phyloP scores from a whole-genome alignment of 257 asterid genomes.

The Datura wrightii region DNA sequence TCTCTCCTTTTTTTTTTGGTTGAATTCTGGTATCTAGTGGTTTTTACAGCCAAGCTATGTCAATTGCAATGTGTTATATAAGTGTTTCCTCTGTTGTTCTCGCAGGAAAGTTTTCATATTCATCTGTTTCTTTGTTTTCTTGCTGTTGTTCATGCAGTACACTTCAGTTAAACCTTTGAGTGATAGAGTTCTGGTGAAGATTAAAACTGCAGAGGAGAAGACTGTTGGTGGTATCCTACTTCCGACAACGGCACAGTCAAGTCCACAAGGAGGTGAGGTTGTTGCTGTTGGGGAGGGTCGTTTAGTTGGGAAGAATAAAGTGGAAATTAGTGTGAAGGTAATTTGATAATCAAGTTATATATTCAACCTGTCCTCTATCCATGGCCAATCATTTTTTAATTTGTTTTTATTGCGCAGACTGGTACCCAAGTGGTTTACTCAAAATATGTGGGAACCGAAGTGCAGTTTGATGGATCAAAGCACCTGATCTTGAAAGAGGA shows the following conservation, averaged over 20 bases:
- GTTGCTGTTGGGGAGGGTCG: slow-evolving; percentile 98
- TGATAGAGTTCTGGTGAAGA: slow-evolving; percentile 85
- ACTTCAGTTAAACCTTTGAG: slow-evolving; percentile 93
- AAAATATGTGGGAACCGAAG: slow-evolving; percentile 92
- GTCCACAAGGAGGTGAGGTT: slow-evolving; percentile 88
- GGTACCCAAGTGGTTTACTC: slow-evolving; percentile 87
- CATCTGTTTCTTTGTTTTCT: not conserved
- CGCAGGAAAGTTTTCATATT: not conserved
- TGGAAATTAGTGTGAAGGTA: slow-evolving; percentile 79
- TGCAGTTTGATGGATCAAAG: slow-evolving; percentile 77
- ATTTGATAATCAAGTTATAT: not conserved
- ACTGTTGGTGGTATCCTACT: slow-evolving; percentile 82
- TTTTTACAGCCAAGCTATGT: not conserved
- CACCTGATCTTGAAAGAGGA: slow-evolving; percentile 95
- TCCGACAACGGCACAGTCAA: slow-evolving; percentile 74
- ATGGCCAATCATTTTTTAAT: not conserved
- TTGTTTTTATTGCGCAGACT: slow-evolving; percentile 45
- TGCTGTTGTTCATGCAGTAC: slow-evolving; percentile 52
- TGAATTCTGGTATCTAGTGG: too few species aligned
- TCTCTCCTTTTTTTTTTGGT: too few species aligned
- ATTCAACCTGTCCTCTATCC: not conserved
- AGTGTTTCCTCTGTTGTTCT: not conserved
- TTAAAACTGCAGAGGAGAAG: slow-evolving; percentile 85
- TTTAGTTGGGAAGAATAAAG: slow-evolving; percentile 69
- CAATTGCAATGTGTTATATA: not conserved